phyloP scores from a whole-genome alignment of 306 rosid genomes.

The Sechiopsis laciniata region DNA sequence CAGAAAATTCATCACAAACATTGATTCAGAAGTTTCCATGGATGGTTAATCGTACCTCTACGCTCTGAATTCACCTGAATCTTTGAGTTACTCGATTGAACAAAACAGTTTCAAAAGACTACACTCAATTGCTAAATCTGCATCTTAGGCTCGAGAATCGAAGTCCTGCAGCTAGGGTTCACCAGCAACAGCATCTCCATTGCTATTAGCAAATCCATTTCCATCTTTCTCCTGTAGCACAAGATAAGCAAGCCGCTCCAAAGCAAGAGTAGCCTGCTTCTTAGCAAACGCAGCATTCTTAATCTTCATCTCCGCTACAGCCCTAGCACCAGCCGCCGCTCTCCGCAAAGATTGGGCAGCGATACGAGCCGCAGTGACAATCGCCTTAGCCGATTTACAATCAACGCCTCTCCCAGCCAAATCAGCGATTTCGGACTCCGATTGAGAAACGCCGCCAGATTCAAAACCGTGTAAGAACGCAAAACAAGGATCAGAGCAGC shows the following conservation, averaged over 20 bases:
- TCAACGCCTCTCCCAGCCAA: neutral
- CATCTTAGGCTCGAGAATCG: neutral
- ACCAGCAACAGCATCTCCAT: constrained; percentile 9
- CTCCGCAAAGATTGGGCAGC: constrained; percentile 40
- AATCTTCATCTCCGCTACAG: constrained; percentile 43
- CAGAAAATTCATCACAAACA: neutral
- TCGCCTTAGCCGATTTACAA: constrained; percentile 1
- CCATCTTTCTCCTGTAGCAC: constrained; percentile 28
- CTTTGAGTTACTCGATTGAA: constrained; percentile 1
- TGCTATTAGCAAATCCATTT: neutral
- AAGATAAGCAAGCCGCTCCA: constrained; percentile 41
- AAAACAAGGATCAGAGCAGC: constrained; percentile 46
- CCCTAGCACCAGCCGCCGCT: constrained; percentile 38
- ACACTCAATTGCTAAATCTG: neutral
- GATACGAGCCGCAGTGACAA: constrained; percentile 32
- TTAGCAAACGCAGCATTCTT: constrained; percentile 46
- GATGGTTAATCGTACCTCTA: neutral
- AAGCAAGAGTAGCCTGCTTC: constrained; percentile 50
- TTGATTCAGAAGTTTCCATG: constrained; percentile 2
- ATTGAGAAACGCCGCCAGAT: neutral
- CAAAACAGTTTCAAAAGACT: neutral
- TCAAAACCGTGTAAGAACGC: constrained; percentile 28
- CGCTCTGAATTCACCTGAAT: constrained; percentile 6
- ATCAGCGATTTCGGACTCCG: neutral
- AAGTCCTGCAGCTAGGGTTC: neutral